Evolutionary conservation across 495 filamentous ascomycete species (phyloP).

Genomic region (Elaphomyces granulatus): DNA sequence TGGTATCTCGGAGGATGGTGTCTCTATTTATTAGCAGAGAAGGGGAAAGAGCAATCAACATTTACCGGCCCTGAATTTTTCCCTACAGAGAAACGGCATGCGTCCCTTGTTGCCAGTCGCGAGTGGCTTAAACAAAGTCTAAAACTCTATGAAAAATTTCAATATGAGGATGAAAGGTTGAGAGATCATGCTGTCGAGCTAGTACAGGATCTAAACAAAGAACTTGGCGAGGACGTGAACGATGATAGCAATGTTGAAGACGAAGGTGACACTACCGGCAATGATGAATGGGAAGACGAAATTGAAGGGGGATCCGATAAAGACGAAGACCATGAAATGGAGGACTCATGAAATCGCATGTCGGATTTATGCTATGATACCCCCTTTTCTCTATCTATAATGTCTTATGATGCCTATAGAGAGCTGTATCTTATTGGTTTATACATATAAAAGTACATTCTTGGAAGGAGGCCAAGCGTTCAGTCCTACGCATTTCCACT

Average conservation of each 20-base stretch:
- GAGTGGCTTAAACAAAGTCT: conserved; percentile 40
- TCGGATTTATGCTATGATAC: background rate
- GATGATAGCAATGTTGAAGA: conserved; percentile 32
- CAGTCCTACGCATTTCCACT: too few relatives aligned
- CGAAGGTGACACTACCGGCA: conserved; percentile 16
- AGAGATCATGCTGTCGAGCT: conserved; percentile 40
- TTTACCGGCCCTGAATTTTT: conserved; percentile 9
- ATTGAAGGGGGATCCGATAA: conserved; percentile 31
- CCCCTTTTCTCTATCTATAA: too few relatives aligned
- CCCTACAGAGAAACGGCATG: conserved; percentile 23
- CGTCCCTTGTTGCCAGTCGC: conserved; percentile 31
- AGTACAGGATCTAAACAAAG: conserved; percentile 40
- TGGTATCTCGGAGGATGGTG: conserved; percentile 97
- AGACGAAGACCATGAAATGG: conserved; percentile 36
- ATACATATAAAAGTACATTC: too few relatives aligned
- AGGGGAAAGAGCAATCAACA: conserved; percentile 21
- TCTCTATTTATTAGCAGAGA: conserved; percentile 62
- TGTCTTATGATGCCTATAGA: too few relatives aligned
- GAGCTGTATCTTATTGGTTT: too few relatives aligned
- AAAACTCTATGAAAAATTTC: conserved; percentile 28
- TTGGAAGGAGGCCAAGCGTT: too few relatives aligned
- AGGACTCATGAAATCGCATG: conserved; percentile 22
- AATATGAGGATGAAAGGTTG: conserved; percentile 41
- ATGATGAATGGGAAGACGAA: conserved; percentile 30
- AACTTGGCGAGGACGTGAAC: conserved; percentile 40